phyloP scores from a whole-genome alignment of 1,284 basidiomycete species.

The Cryptococcus sp. region DNA sequence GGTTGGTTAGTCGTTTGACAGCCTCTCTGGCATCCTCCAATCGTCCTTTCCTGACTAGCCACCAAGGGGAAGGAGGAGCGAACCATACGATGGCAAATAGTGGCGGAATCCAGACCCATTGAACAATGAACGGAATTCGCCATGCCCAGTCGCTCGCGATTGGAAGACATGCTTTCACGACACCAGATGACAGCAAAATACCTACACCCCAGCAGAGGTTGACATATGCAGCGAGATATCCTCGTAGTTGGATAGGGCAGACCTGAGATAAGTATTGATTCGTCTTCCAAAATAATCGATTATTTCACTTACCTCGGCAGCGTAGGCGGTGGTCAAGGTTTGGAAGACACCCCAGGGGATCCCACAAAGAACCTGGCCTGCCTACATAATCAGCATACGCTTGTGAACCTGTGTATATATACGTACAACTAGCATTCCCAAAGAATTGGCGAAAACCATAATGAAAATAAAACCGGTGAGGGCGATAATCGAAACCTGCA shows the following conservation, averaged over 20 bases:
- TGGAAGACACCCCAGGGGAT: conserved; percentile 22
- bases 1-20: conserved; percentile 14
- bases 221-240: conserved; percentile 45
- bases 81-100: conserved; percentile 17
- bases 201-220: conserved; percentile 22
- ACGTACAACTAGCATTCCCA: conserved; percentile 39
- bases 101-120: conserved; percentile 25
- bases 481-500: conserved; percentile 25
- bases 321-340: not conserved
- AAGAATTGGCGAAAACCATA: conserved; percentile 20
- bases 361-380: conserved; percentile 39
- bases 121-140: conserved; percentile 21
- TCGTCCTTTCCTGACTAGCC: conserved; percentile 50
- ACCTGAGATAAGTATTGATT: conserved; percentile 40
- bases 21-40: conserved; percentile 42
- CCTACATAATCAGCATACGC: no score
- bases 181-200: conserved; percentile 14
- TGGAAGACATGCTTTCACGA: conserved; percentile 20
- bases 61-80: conserved; percentile 43
- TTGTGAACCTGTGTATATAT: no score
- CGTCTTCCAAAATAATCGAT: no score
- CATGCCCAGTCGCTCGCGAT: conserved; percentile 13
- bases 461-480: conserved; percentile 39
- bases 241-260: conserved; percentile 46
- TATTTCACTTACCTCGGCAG: conserved; percentile 1